Evolutionary conservation across 2,329 filamentous ascomycete genomes (phyloP).

Genomic region (Epichloe baconii): DNA sequence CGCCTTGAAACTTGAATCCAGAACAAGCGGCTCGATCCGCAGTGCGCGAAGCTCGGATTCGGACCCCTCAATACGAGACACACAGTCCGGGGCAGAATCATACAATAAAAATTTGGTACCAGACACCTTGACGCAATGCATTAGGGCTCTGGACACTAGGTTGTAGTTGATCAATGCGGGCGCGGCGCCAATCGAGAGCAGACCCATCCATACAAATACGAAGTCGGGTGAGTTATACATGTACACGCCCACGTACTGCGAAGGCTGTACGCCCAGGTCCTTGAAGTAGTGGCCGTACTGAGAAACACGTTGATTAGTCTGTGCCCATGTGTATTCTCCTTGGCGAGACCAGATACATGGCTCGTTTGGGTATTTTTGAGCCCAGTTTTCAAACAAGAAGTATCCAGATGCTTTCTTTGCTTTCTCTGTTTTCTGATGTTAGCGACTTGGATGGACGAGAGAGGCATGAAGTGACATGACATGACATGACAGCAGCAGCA

Average conservation of each 20-base stretch:
- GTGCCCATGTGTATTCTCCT: slow-evolving; percentile 4
- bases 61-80: not conserved
- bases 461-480: not conserved
- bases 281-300: slow-evolving; percentile 7
- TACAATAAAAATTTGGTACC: slow-evolving; percentile 1
- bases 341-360: slow-evolving; percentile 7
- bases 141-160: slow-evolving; percentile 2
- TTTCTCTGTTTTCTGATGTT: not conserved
- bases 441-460: not conserved
- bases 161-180: slow-evolving; percentile 6
- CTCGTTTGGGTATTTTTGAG: not conserved
- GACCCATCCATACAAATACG: slow-evolving; percentile 4
- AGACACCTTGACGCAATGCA: slow-evolving; percentile 4
- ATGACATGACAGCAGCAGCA: not conserved
- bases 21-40: not conserved
- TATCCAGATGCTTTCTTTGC: slow-evolving; percentile 4
- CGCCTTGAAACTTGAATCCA: not conserved
- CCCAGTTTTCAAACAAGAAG: slow-evolving; percentile 3
- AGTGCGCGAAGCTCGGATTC: not conserved
- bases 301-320: slow-evolving; percentile 3
- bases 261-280: not conserved
- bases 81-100: slow-evolving; percentile 3
- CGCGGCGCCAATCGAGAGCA: slow-evolving; percentile 7
- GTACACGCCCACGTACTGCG: slow-evolving; percentile 5
- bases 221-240: slow-evolving; percentile 6